Base-by-base conservation (phyloP, 306 rosid genomes). In the Sesbania bispinosa region DNA sequence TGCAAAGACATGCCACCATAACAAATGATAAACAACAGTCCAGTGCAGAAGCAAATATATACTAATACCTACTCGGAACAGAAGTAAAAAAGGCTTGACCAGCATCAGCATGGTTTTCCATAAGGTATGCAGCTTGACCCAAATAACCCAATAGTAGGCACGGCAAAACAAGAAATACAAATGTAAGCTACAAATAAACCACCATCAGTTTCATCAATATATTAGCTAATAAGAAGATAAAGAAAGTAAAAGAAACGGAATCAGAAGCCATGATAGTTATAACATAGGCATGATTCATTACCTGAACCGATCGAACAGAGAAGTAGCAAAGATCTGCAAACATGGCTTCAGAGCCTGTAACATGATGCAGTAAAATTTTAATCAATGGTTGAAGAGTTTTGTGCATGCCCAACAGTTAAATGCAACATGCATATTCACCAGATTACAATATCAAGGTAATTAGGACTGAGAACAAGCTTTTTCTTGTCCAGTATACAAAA, bases 111-210 rank as follows among this genome's bases (percentile, higher is more conserved):
- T 82, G 93, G 76, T 95, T 86, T 43, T 88, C 81, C 88, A 95
- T 82, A 33, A 95, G 92, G 85, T 95, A 95, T 39, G 99, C 99
- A 74, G 99, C 99, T 91, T 95, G 99, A 81, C 99, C 99, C 97
- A 95, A 85, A 84, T 95, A 95, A 50, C 97, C 99, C 99, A 91
- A 73, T 50, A 89, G 50, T 68, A 95, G 89, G 87, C 99, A 95
- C 24, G 99, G 80, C 59, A 74, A 48, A 74, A 69, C 86, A 74
- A 65, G 77, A 63, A 69, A 69, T 33, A 43, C 71, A 78, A 78
- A 79, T 62, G 86, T 74, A 41, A 82, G 96, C 99, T 95, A 89
- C 85, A 79, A 80, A 83, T 55, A 82, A 45, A 62, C 81, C 79
- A 76, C 71, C 54, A 66, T 65, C 69, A 73, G 64, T 64, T 55